phyloP scores from a whole-genome alignment of 192 early-diverging fungal species.

The Rhizoclosmatium sp. region DNA sequence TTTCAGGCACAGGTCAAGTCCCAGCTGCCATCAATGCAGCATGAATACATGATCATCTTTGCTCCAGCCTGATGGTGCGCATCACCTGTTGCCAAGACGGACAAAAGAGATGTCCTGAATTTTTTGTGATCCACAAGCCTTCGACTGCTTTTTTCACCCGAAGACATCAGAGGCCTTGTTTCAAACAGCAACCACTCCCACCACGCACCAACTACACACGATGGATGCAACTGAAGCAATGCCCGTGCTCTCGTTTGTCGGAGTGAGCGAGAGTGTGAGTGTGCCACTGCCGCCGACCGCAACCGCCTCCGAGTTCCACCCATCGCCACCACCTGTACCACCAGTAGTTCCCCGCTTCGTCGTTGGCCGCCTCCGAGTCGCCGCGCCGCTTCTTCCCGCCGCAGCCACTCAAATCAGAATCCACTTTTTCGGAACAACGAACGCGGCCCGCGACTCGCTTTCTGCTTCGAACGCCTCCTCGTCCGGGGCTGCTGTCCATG shows the following conservation, averaged over 20 bases:
- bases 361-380: slow-evolving; percentile 26
- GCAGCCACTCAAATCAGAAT: not conserved
- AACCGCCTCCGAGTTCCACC: not conserved
- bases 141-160: too few relatives aligned
- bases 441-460: slow-evolving; percentile 1
- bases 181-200: too few relatives aligned
- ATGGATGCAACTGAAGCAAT: not conserved
- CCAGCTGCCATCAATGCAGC: too few relatives aligned
- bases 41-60: too few relatives aligned
- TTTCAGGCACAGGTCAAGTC: too few relatives aligned
- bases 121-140: too few relatives aligned
- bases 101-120: too few relatives aligned
- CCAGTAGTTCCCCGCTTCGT: slow-evolving; percentile 14
- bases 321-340: not conserved
- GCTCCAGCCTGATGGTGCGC: too few relatives aligned
- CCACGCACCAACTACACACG: too few relatives aligned
- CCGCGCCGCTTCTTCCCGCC: slow-evolving; percentile 18
- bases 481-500: not conserved
- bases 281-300: not conserved
- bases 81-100: too few relatives aligned
- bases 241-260: not conserved
- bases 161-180: too few relatives aligned
- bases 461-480: not conserved
- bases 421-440: slow-evolving; percentile 23
- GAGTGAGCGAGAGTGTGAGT: not conserved